Base-by-base conservation (phyloP, 1,284 basidiomycete genomes). In the Fomitiporia mediterranea region DNA sequence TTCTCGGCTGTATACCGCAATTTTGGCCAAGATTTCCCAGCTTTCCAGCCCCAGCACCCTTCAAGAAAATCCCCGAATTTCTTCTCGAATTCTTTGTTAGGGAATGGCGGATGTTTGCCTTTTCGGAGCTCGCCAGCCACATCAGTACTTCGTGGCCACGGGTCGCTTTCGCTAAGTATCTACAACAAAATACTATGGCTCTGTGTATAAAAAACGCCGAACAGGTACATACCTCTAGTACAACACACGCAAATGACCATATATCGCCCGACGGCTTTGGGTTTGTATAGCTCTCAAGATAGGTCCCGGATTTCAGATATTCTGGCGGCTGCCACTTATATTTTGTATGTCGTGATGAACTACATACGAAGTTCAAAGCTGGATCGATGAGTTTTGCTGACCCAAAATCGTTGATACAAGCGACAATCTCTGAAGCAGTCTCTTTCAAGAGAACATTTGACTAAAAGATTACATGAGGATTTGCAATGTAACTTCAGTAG, bases 171-270 rank as follows among this genome's bases (percentile, higher is more conserved):
- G n/a, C n/a, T n/a, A n/a, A n/a, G n/a, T n/a, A n/a, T n/a, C n/a
- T n/a, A n/a, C n/a, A n/a, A n/a, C n/a, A n/a, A n/a, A n/a, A n/a
- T n/a, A n/a, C n/a, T n/a, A n/a, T n/a, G n/a, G n/a, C n/a, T n/a
- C n/a, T n/a, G n/a, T n/a, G n/a, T n/a, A n/a, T n/a, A n/a, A n/a
- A n/a, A n/a, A n/a, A n/a, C n/a, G n/a, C n/a, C n/a, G n/a, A n/a
- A n/a, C n/a, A n/a, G n/a, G n/a, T n/a, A n/a, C n/a, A n/a, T 15
- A 52, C 55, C 47, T 56, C 55, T 23, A 51, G 3, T 11, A 30
- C 28, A 4, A 40, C 42, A 27, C 55, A 56, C 8, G 50, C 55
- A 4, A 56, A 42, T 7, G 55, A 50, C 55, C 55, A 56, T 19
- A 56, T 52, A 37, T 56, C 55, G 9, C 37, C 53, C 3, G 17